Percentiles rank a stretch among this genome's conserved stretches.
phyloP scores from a whole-genome alignment of 1,139 yeast species.

The Hemisphaericaspora lyxosophila region DNA sequence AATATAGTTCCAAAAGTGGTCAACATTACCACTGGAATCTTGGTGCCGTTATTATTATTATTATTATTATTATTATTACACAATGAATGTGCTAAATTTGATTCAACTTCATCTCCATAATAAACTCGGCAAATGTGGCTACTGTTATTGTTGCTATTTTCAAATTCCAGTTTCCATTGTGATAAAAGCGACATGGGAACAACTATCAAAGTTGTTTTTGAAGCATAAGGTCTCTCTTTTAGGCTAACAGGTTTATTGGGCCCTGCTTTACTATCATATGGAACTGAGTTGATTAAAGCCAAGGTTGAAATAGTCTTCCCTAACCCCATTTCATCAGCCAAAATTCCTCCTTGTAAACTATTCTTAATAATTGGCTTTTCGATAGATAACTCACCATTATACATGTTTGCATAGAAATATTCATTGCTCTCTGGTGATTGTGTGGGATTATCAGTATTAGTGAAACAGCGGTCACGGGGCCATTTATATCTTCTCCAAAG shows the following conservation, averaged over 20 bases:
- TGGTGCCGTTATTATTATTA: conserved; percentile 22
- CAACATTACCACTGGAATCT: conserved; percentile 69
- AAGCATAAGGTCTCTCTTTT: conserved; percentile 50
- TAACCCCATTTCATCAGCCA: conserved; percentile 98
- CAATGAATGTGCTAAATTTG: conserved; percentile 45
- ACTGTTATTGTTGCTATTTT: conserved; percentile 51
- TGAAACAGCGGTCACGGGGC: conserved; percentile 37
- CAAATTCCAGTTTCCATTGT: conserved; percentile 89
- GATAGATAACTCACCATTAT: conserved; percentile 76
- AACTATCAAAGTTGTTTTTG: conserved; percentile 70
- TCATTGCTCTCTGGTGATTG: conserved; percentile 15
- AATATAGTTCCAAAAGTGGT: conserved; percentile 90
- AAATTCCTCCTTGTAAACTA: conserved; percentile 73
- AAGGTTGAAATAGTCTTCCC: conserved; percentile 89
- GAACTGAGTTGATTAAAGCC: conserved; percentile 67
- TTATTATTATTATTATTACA: conserved; percentile 29
- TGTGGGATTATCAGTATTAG: conserved; percentile 3
- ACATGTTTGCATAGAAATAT: conserved; percentile 74
- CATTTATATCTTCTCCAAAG: conserved; percentile 79
- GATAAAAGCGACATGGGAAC: conserved; percentile 89
- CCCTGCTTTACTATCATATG: conserved; percentile 36
- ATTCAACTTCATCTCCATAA: conserved; percentile 64
- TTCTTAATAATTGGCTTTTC: conserved; percentile 64
- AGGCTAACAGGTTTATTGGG: conserved; percentile 4
- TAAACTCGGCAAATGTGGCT: conserved; percentile 56